Base-by-base conservation (phyloP, 2,329 filamentous ascomycete genomes). In the Neoascochyta sp. region DNA sequence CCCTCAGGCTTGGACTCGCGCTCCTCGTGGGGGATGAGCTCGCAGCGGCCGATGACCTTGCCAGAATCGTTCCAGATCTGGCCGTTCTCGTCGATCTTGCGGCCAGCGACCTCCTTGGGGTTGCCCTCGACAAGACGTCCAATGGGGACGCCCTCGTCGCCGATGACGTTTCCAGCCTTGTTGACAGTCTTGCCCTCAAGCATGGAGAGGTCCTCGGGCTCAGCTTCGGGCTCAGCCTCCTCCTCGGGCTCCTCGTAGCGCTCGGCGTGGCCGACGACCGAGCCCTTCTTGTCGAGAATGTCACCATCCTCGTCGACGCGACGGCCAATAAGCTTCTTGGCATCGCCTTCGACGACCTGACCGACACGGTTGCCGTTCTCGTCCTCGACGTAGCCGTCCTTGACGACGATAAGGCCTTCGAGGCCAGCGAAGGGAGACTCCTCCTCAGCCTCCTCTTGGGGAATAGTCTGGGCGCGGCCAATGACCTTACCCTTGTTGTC, bases 31-130 rank as follows among this genome's bases (percentile, higher is more conserved):
- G 81, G 70, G 19, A 86, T 78, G 16, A 85, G 66, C 50, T 86
- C 80, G 24, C 78, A 78, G 34, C 71, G 74, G 39, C 82, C 82
- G 36, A 86, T 73, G 25, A 85, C 68, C 35, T 83, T 78, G 24
- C 83, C 83, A n/a, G 72, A 75, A 56, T 86, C 82, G 53, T 81
- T 83, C 65, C 80, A 77, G 43, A 86, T 75, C 51, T 83, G 76
- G 19, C 83, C 83, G 16, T 84, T 66, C 60, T 79, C 82, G 57
- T 86, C 80, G 50, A 80, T 79, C 74, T 82, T 81, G 50, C 76
- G 78, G 16, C 82, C 82, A 7, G 78, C 64, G 22, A 86, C 72
- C 31, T 74, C 71, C 59, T 76, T 75, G 19, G 75, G 53, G 38
- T 81, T 76, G 9, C 83, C 83, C 53, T 86, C 80, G 12, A 85